A percentile compares a stretch with the other conserved stretches of the same genome.
These are phyloP conservation scores for Cladophialophora psammophila DNA, from an alignment of 2,329 filamentous ascomycete species.

Conservation along the genomic window DNA sequence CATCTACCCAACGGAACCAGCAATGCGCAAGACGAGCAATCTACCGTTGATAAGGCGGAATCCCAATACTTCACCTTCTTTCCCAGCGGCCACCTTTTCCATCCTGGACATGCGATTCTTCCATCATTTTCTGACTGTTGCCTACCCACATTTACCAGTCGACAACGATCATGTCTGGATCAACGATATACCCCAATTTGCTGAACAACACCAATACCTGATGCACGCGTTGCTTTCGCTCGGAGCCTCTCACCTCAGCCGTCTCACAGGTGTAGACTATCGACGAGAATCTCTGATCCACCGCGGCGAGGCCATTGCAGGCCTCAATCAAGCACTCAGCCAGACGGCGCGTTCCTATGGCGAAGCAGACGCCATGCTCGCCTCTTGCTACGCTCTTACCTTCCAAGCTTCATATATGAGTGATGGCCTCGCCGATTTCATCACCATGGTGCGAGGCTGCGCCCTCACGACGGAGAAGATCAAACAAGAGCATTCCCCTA, in stretches of 20 bases:
- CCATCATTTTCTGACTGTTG: slow-evolving; percentile 60
- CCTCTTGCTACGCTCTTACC: slow-evolving; percentile 46
- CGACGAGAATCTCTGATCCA: slow-evolving; percentile 67
- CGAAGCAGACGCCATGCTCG: slow-evolving; percentile 44
- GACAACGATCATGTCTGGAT: slow-evolving; percentile 72
- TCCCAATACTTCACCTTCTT: slow-evolving; percentile 37
- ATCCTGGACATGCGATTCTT: slow-evolving; percentile 60
- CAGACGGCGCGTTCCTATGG: slow-evolving; percentile 36
- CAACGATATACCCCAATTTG: slow-evolving; percentile 70
- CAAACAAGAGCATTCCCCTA: slow-evolving; percentile 38
- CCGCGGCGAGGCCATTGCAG: slow-evolving; percentile 69
- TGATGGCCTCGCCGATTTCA: slow-evolving; percentile 46
- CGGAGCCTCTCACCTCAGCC: slow-evolving; percentile 66
- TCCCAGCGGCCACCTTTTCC: slow-evolving; percentile 46
- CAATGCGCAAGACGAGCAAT: slow-evolving; percentile 29
- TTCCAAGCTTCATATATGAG: slow-evolving; percentile 47
- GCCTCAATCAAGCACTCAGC: slow-evolving; percentile 63
- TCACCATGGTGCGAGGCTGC: slow-evolving; percentile 48
- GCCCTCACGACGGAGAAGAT: slow-evolving; percentile 48
- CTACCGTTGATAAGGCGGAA: slow-evolving; percentile 35
- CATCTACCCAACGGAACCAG: slow-evolving; percentile 41
- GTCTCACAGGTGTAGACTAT: slow-evolving; percentile 58
- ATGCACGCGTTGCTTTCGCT: slow-evolving; percentile 76
- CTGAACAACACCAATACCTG: slow-evolving; percentile 72
- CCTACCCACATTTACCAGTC: slow-evolving; percentile 69